phyloP scores from a whole-genome alignment of 2,329 filamentous ascomycete species.

The Tolypocladium capitatum region DNA sequence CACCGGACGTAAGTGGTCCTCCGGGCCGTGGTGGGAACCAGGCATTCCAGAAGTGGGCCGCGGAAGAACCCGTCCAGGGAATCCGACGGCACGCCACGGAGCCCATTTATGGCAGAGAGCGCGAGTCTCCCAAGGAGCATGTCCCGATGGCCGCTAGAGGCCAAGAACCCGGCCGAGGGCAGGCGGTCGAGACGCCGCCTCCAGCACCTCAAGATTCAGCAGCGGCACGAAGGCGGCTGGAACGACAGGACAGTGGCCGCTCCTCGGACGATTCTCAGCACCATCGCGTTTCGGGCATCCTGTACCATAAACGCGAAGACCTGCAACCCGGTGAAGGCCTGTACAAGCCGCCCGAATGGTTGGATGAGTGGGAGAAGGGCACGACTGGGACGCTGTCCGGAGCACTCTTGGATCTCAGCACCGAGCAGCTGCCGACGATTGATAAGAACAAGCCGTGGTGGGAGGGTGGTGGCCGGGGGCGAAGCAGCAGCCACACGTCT shows the following conservation, averaged over 20 bases:
- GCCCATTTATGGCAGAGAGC: conserved; percentile 13
- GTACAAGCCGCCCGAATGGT: conserved; percentile 45
- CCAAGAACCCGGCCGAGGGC: conserved; percentile 2
- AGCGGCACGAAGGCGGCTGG: conserved; percentile 8
- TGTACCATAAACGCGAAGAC: conserved; percentile 27
- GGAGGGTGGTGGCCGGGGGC: conserved; percentile 45
- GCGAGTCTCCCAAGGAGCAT: conserved; percentile 15
- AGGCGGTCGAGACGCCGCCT: conserved; percentile 3
- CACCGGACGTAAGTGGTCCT: not conserved
- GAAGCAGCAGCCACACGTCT: conserved; percentile 31
- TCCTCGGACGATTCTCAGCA: conserved; percentile 17
- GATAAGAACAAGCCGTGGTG: conserved; percentile 59
- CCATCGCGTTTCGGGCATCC: conserved; percentile 26
- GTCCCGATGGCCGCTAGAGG: conserved; percentile 10
- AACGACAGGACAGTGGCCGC: conserved; percentile 18
- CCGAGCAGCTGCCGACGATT: conserved; percentile 18
- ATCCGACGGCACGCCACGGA: conserved; percentile 18
- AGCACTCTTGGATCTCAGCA: conserved; percentile 45
- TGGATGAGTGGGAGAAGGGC: conserved; percentile 63
- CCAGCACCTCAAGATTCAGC: conserved; percentile 6
- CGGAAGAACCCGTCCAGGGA: conserved; percentile 2
- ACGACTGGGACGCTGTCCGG: conserved; percentile 47
- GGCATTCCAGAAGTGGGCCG: not conserved
- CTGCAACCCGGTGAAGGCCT: conserved; percentile 36
- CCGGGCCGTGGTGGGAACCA: not conserved